Percentiles rank a stretch among this genome's conserved stretches.
These are phyloP conservation scores for Emydomyces testavorans DNA, from an alignment of 2,329 filamentous ascomycete genomes.

Conservation along the genomic window DNA sequence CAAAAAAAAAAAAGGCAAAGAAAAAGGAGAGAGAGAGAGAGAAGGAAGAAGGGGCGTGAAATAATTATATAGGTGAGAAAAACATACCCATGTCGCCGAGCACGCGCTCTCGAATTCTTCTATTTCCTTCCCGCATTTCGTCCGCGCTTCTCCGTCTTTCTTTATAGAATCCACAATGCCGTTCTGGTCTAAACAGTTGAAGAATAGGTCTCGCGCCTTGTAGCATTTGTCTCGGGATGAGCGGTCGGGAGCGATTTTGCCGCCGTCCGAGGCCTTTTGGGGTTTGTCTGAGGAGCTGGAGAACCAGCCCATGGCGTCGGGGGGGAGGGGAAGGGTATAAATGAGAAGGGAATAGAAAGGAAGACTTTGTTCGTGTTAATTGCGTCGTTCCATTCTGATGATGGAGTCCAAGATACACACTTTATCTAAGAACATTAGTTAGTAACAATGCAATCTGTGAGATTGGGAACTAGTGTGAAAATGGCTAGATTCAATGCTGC, in stretches of 20 bases:
- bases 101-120: constrained; percentile 71
- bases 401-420: too few species aligned
- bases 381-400: too few species aligned
- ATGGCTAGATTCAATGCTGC: too few species aligned
- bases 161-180: constrained; percentile 65
- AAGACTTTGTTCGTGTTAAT: too few species aligned
- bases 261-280: constrained; percentile 43
- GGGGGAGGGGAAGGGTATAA: background rate
- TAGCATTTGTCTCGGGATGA: constrained; percentile 75
- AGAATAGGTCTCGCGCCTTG: constrained; percentile 79
- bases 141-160: constrained; percentile 45
- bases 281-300: constrained; percentile 35
- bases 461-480: too few species aligned
- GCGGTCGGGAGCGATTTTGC: constrained; percentile 71
- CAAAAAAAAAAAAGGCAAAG: too few species aligned
- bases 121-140: constrained; percentile 50
- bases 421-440: too few species aligned
- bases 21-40: too few species aligned
- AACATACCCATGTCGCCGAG: constrained; percentile 86
- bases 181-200: constrained; percentile 71
- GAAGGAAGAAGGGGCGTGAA: constrained; percentile 29
- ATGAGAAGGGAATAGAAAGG: too few species aligned
- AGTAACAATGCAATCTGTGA: too few species aligned
- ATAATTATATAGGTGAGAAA: constrained; percentile 16
- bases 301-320: constrained; percentile 42